Evolutionary conservation across 805 yeast genomes (phyloP).

Genomic region (Metschnikowia chrysomelidarum): DNA sequence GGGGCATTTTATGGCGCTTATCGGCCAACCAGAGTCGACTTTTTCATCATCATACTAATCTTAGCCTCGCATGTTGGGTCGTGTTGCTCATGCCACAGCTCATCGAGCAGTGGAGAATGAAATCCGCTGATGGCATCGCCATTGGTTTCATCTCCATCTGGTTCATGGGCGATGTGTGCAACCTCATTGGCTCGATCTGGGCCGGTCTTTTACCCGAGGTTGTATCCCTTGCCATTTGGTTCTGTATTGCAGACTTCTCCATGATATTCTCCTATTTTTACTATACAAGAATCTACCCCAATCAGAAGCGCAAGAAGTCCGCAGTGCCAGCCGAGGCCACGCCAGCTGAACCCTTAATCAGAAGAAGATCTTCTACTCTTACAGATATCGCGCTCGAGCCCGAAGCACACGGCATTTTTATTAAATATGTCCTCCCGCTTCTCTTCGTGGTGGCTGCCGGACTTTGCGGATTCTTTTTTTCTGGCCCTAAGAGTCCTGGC

Average conservation of each 20-base stretch:
- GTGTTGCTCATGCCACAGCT: conserved; percentile 74
- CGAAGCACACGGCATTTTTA: conserved; percentile 44
- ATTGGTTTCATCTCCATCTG: conserved; percentile 64
- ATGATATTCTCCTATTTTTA: conserved; percentile 58
- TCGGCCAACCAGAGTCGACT: conserved; percentile 7
- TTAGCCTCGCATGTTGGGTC: conserved; percentile 72
- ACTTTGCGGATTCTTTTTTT: conserved; percentile 52
- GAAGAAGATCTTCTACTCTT: conserved; percentile 52
- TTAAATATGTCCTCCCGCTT: conserved; percentile 56
- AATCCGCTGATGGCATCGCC: conserved; percentile 75
- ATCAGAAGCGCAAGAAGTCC: conserved; percentile 23
- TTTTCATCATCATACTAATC: conserved; percentile 4
- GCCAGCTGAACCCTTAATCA: conserved; percentile 35
- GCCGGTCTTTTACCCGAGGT: conserved; percentile 71
- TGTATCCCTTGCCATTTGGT: conserved; percentile 70
- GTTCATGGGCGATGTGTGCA: conserved; percentile 71
- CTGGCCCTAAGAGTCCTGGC: conserved; percentile 29
- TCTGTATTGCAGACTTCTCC: conserved; percentile 64
- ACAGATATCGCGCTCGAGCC: conserved; percentile 51
- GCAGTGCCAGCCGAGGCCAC: conserved; percentile 1
- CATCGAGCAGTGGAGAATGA: conserved; percentile 74
- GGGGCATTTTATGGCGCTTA: neutral
- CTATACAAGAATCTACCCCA: conserved; percentile 49
- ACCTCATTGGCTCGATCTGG: conserved; percentile 67
- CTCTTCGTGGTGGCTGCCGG: conserved; percentile 64